These are phyloP conservation scores for Flaveria linearis DNA, from an alignment of 129 eudicot species.

Conservation along the genomic window DNA sequence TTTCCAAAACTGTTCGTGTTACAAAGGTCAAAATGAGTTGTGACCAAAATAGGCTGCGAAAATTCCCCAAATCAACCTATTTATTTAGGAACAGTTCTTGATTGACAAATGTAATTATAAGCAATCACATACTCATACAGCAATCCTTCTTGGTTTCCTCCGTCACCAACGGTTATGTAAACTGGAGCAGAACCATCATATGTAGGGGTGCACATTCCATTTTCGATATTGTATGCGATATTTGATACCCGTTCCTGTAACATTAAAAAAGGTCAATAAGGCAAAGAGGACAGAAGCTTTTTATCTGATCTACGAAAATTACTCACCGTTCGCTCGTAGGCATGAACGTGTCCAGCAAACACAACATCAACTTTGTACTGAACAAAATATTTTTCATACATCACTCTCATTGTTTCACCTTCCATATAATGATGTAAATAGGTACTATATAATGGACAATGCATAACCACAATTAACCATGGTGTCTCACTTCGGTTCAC, in stretches of 20 bases:
- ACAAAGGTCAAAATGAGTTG: too few species aligned
- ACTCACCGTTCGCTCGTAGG: conserved; percentile 94
- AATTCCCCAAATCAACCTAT: background rate
- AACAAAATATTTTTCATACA: conserved; percentile 74
- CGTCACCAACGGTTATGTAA: conserved; percentile 88
- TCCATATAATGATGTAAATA: conserved; percentile 88
- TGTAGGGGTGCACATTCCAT: conserved; percentile 64
- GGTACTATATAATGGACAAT: conserved; percentile 73
- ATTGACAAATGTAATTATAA: background rate
- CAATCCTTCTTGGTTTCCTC: conserved; percentile 95
- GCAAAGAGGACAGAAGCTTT: background rate
- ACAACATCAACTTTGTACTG: conserved; percentile 82
- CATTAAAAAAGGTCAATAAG: conserved; percentile 4
- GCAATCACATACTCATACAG: conserved; percentile 61
- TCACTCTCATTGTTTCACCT: conserved; percentile 95
- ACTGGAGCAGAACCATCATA: conserved; percentile 73
- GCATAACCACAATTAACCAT: conserved; percentile 94
- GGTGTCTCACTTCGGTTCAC: conserved; percentile 94
- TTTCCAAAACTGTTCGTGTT: too few species aligned
- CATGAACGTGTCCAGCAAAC: conserved; percentile 96
- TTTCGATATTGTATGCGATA: conserved; percentile 74
- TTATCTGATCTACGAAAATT: background rate
- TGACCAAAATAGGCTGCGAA: too few species aligned
- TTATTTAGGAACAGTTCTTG: background rate
- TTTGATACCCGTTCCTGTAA: conserved; percentile 80